phyloP scores from a whole-genome alignment of 2,329 filamentous ascomycete genomes.

The Alternaria dauci region DNA sequence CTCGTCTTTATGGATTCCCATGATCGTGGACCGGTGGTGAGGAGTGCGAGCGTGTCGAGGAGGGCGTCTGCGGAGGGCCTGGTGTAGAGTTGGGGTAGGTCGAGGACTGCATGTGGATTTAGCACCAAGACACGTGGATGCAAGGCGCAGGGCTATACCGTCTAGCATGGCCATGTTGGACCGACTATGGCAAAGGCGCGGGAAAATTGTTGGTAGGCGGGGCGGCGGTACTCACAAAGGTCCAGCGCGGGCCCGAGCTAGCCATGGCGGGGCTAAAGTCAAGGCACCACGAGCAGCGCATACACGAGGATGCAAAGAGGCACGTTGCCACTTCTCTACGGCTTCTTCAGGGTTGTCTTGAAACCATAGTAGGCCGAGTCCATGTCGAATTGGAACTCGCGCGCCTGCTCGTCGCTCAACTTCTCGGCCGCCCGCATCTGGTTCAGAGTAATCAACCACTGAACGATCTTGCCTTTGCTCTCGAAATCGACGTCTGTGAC shows the following conservation, averaged over 20 bases:
- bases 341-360: conserved; percentile 72
- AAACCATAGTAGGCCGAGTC: conserved; percentile 95
- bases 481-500: conserved; percentile 97
- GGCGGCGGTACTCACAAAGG: conserved; percentile 20
- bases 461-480: conserved; percentile 94
- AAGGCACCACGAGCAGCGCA: neutral
- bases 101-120: conserved; percentile 62
- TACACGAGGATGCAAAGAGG: neutral
- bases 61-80: conserved; percentile 73
- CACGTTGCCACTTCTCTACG: conserved; percentile 26
- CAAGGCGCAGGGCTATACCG: conserved; percentile 28
- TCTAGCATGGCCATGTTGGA: conserved; percentile 38
- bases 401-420: conserved; percentile 82
- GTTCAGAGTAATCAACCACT: conserved; percentile 96
- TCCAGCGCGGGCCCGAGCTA: conserved; percentile 28
- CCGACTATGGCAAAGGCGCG: conserved; percentile 11
- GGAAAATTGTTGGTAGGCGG: conserved; percentile 15
- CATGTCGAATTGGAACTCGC: conserved; percentile 92
- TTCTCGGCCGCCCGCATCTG: conserved; percentile 98
- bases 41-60: conserved; percentile 69
- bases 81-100: conserved; percentile 84
- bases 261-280: conserved; percentile 11
- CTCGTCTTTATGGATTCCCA: conserved; percentile 64
- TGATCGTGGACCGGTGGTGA: conserved; percentile 72
- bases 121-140: conserved; percentile 13